Evolutionary conservation across 31 red algal species (phyloP), one percentile per base, ranked within the genome.

Genomic region (Odonthalia washingtoniensis): DNA sequence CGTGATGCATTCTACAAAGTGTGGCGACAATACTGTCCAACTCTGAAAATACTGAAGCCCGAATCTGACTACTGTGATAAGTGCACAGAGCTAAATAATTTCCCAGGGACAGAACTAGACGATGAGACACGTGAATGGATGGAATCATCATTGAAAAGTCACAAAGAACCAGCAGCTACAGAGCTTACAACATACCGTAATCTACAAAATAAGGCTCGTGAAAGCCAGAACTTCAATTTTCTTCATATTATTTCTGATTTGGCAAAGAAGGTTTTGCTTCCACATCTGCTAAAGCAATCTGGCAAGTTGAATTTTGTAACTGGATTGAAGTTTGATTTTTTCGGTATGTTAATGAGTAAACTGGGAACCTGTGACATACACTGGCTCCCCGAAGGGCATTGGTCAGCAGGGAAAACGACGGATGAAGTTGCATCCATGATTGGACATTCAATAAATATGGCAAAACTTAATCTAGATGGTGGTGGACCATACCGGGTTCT

Each of bases 351-450:
- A 24, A 3, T 43, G 40, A 87, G 84, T 37, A 62, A 46, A 18
- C 46, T 24, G 40, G 46, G 46, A 3, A 32, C 31, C 31, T 73
- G 65, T 45, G 53, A 68, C 43, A 53, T 87, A 1, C 67, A 40
- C 61, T 44, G 84, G 17, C 72, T 78, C 18, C 84, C 84, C 1
- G 84, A 87, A 73, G 84, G 84, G 3, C 73, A 87, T 32, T 87
- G 84, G 84, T 72, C 84, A 21, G 24, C 24, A 6, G 14, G 16
- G 14, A 77, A 77, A 27, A 77, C 74, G 27, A 0, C 34, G 0
- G 44, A 77, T 44, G 74, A 77, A 45, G 74, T 77, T 26, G 0
- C 24, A 21, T 45, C 33, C 0, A 77, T 77, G 74, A 21, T 77
- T 14, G 21, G 21, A 14, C 9, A 57, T 21, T 57, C 9, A 9